Conservation (phyloP, 495 filamentous ascomycete species). For the Xylaria longipes region DNA sequence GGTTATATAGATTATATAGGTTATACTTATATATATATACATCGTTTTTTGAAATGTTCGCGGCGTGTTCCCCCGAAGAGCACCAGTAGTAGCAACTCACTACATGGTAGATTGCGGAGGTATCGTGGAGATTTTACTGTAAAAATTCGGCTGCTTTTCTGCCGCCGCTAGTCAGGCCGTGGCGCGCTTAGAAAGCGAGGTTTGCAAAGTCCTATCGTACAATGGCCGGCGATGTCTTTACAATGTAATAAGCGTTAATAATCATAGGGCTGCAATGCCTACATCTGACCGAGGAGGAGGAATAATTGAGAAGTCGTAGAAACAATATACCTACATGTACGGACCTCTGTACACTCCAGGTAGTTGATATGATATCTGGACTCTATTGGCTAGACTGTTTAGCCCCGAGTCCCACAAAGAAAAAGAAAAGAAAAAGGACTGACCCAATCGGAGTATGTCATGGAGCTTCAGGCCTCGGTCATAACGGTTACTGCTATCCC, state of each 20-base stretch:
- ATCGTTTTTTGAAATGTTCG: background rate
- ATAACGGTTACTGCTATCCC: conserved; percentile 9
- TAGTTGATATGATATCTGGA: background rate
- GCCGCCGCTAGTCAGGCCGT: background rate
- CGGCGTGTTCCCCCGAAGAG: background rate
- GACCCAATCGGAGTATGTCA: conserved; percentile 5
- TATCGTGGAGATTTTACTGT: background rate
- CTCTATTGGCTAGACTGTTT: background rate
- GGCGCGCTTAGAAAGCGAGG: background rate
- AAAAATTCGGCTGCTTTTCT: background rate
- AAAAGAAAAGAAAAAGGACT: conserved; percentile 6
- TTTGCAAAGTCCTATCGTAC: background rate
- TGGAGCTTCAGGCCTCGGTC: conserved; percentile 1
- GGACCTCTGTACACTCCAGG: too few relatives aligned
- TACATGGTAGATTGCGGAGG: background rate
- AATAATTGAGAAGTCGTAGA: background rate
- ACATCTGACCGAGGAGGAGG: background rate
- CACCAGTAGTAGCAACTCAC: background rate
- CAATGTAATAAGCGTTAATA: conserved; percentile 15
- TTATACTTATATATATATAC: background rate
- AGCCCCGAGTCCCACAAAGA: background rate
- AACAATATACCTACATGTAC: background rate
- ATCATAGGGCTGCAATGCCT: conserved; percentile 19
- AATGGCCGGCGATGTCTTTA: background rate
- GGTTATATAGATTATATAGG: background rate